These are phyloP conservation scores for Tulasnella sp. DNA, from an alignment of 768 basidiomycete species.

Conservation along the genomic window DNA sequence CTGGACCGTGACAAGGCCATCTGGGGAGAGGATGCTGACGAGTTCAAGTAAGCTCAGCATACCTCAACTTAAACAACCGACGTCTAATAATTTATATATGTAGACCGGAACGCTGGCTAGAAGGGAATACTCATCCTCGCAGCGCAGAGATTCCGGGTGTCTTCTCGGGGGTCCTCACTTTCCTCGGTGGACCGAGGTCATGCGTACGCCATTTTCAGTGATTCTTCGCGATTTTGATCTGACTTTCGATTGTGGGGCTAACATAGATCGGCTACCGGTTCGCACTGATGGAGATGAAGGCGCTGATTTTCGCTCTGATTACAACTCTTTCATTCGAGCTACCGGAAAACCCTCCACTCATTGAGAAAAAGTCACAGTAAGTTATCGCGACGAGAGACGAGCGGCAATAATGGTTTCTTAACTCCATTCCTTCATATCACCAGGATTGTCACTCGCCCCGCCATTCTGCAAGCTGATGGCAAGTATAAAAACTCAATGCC, in stretches of 20 bases:
- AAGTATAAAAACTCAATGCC: background rate
- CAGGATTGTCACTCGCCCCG: constrained; percentile 6
- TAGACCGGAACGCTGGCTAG: constrained; percentile 64
- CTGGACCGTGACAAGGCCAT: constrained; percentile 51
- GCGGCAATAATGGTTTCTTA: background rate
- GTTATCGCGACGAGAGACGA: background rate
- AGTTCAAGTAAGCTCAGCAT: constrained; percentile 49
- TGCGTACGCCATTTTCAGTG: constrained; percentile 39
- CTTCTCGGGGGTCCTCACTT: constrained; percentile 57
- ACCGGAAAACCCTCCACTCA: constrained; percentile 37
- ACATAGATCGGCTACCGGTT: constrained; percentile 21
- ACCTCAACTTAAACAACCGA: too few species aligned
- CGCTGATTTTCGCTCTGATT: constrained; percentile 47
- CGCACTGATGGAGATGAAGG: constrained; percentile 36
- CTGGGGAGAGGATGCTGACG: constrained; percentile 60
- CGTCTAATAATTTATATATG: background rate
- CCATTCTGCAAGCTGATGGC: background rate
- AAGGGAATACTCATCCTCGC: constrained; percentile 41
- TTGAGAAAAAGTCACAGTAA: background rate
- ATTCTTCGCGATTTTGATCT: constrained; percentile 28
- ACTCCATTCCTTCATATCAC: background rate
- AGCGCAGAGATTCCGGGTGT: constrained; percentile 52
- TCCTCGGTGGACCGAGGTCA: constrained; percentile 59
- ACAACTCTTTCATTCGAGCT: constrained; percentile 49
- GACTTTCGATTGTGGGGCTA: too few species aligned